Percentiles rank a stretch among this genome's conserved stretches.
These are phyloP conservation scores for Alternaria viburni DNA, from an alignment of 2,329 filamentous ascomycete genomes.

Conservation along the genomic window DNA sequence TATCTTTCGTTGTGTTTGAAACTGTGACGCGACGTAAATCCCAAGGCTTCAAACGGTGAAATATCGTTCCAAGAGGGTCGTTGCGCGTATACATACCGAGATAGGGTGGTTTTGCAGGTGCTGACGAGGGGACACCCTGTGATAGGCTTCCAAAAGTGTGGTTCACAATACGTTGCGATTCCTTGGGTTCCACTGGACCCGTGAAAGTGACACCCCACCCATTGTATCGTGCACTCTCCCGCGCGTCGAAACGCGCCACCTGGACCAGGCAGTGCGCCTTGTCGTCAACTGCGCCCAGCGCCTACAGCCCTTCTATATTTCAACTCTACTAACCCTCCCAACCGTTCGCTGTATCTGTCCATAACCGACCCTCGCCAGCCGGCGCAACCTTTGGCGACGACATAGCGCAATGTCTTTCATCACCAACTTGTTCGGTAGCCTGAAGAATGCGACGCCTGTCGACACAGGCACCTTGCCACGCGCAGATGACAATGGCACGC, in stretches of 20 bases:
- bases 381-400: neutral
- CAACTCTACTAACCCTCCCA: neutral
- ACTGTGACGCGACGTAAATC: neutral
- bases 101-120: neutral
- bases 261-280: neutral
- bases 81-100: neutral
- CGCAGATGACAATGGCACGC: neutral
- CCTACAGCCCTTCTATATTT: neutral
- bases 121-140: neutral
- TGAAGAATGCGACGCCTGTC: neutral
- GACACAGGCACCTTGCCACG: neutral
- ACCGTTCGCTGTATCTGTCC: neutral
- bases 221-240: neutral
- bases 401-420: neutral
- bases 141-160: neutral
- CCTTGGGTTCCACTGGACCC: neutral
- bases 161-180: neutral
- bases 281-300: neutral
- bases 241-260: neutral
- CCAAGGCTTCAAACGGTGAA: neutral
- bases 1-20: conserved; percentile 15
- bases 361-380: neutral
- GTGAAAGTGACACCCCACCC: neutral
- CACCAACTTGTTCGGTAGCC: neutral
- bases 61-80: neutral